These are phyloP conservation scores for Chlorella vulgaris DNA, from an alignment of 139 green algal species.

Conservation along the genomic window DNA sequence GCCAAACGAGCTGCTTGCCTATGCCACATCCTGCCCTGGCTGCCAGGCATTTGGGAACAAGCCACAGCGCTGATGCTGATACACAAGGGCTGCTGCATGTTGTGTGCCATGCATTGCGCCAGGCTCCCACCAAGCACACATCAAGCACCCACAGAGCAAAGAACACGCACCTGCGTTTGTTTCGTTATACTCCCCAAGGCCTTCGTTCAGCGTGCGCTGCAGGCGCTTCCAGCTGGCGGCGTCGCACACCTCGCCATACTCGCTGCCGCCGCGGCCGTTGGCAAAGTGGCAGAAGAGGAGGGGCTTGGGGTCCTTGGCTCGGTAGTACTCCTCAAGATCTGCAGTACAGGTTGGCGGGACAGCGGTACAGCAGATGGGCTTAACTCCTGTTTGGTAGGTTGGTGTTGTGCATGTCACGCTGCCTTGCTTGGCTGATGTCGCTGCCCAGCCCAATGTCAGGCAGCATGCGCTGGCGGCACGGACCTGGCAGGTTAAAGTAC, in stretches of 20 bases:
- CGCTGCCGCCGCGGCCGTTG: slow-evolving; percentile 67
- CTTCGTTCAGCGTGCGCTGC: slow-evolving; percentile 30
- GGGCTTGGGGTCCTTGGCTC: slow-evolving; percentile 83
- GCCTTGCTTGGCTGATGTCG: no score
- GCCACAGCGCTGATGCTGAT: no score
- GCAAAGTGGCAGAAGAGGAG: slow-evolving; percentile 93
- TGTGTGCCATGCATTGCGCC: no score
- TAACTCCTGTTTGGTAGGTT: no score
- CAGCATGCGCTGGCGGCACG: not conserved
- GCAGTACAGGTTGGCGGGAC: no score
- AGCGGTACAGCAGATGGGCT: no score
- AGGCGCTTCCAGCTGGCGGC: slow-evolving; percentile 5
- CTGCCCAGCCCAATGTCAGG: not conserved
- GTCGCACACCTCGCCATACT: slow-evolving; percentile 11
- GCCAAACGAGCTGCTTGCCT: not conserved
- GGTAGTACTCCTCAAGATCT: slow-evolving; percentile 90
- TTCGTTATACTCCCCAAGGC: slow-evolving; percentile 86
- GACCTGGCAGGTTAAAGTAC: slow-evolving; percentile 28
- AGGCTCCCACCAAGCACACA: no score
- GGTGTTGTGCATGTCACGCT: no score
- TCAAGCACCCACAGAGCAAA: no score
- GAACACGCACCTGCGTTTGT: slow-evolving; percentile 68
- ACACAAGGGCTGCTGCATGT: no score
- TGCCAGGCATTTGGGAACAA: no score
- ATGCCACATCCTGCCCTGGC: no score